These are phyloP conservation scores for Pseudocercospora macadamiae DNA, from an alignment of 2,329 filamentous ascomycete species.

Conservation along the genomic window DNA sequence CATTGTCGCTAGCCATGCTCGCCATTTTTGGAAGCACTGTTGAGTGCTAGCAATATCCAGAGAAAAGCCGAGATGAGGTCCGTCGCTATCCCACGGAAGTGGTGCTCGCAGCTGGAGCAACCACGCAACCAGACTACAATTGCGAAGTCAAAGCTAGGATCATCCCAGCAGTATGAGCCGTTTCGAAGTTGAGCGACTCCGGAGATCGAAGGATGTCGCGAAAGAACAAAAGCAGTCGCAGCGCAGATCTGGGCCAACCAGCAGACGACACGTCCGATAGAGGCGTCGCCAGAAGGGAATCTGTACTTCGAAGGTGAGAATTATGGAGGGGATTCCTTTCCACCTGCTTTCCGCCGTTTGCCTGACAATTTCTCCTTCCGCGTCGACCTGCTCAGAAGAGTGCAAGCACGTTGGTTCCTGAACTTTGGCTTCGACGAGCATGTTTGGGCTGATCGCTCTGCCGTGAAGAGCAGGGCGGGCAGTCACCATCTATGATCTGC, in stretches of 20 bases:
- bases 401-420: no score
- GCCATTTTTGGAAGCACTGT: not conserved
- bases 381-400: not conserved
- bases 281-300: not conserved
- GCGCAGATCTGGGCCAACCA: not conserved
- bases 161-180: not conserved
- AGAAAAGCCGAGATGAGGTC: no score
- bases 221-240: not conserved
- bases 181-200: not conserved
- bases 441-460: not conserved
- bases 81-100: no score
- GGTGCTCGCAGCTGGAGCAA: not conserved
- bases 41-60: not conserved
- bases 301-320: not conserved
- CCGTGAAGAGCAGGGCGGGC: not conserved
- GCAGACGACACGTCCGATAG: not conserved
- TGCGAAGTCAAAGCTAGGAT: not conserved
- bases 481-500: not conserved
- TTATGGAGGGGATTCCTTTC: not conserved
- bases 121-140: not conserved
- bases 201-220: slow-evolving; percentile 3
- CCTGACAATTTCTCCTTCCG: not conserved
- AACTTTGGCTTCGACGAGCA: not conserved
- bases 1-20: not conserved
- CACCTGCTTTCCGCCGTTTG: not conserved